Evolutionary conservation across 108 stramenopile species (phyloP).

Genomic region (Thalassiosira profunda): DNA sequence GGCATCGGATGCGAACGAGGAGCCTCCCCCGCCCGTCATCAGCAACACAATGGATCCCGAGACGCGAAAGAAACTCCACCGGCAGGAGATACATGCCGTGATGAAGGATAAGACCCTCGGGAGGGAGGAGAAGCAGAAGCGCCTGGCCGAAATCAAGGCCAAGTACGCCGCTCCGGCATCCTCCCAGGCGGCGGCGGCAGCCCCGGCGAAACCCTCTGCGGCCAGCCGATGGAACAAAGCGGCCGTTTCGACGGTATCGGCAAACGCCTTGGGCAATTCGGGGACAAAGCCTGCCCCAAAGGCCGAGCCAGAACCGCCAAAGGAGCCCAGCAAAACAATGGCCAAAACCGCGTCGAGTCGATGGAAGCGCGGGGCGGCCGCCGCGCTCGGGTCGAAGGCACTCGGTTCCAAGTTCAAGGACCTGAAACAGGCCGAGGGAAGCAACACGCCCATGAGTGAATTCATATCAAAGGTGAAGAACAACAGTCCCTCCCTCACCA

Average conservation of each 20-base stretch:
- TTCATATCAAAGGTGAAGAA: conserved; percentile 1
- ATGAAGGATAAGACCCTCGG: conserved; percentile 28
- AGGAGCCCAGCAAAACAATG: neutral
- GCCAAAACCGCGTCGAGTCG: neutral
- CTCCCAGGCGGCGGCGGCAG: neutral
- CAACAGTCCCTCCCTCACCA: conserved; percentile 14
- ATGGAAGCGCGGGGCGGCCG: neutral
- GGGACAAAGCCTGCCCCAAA: neutral
- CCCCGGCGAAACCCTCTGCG: neutral
- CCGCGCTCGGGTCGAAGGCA: neutral
- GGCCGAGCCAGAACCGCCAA: neutral
- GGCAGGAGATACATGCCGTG: conserved; percentile 10
- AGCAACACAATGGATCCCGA: neutral
- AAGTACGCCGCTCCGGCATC: conserved; percentile 8
- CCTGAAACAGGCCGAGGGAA: neutral
- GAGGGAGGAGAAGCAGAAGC: conserved; percentile 12
- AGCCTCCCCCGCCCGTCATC: neutral
- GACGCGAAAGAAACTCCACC: neutral
- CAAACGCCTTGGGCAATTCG: neutral
- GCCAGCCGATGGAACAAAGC: neutral
- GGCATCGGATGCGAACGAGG: no score
- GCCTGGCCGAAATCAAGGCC: conserved; percentile 20
- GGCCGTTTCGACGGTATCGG: neutral
- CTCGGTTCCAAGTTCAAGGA: neutral
- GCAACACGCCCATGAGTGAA: neutral